These are phyloP conservation scores for Austroboletus eburneus DNA, from an alignment of 768 basidiomycete genomes.

Conservation along the genomic window DNA sequence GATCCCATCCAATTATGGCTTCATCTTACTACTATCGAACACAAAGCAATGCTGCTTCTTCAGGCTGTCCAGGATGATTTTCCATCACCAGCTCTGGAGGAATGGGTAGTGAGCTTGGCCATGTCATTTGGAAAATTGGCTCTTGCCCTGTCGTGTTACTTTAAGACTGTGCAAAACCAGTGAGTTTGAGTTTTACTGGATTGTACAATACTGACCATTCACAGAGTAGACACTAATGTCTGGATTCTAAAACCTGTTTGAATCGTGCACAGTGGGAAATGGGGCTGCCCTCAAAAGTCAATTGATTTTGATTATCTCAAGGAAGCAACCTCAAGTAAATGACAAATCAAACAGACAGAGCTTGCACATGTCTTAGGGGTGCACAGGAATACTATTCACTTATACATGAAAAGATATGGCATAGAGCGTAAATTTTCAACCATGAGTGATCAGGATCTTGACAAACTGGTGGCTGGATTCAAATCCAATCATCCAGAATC, in stretches of 20 bases:
- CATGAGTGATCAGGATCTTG: slow-evolving; percentile 8
- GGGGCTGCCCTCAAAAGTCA: slow-evolving; percentile 4
- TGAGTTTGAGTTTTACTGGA: too few species aligned
- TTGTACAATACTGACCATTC: background rate
- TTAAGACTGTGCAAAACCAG: too few species aligned
- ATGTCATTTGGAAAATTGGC: background rate
- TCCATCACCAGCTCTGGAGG: too few species aligned
- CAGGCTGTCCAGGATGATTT: background rate
- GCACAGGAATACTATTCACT: slow-evolving; percentile 5
- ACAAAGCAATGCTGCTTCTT: background rate
- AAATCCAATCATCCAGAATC: slow-evolving; percentile 20
- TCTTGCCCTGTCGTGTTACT: too few species aligned
- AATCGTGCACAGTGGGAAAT: background rate
- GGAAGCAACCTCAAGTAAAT: slow-evolving; percentile 2
- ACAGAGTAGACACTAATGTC: background rate
- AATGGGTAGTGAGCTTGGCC: too few species aligned
- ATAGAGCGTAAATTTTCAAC: slow-evolving; percentile 2
- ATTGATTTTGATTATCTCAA: slow-evolving; percentile 4
- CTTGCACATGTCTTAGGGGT: slow-evolving; percentile 5
- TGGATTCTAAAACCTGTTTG: slow-evolving; percentile 2
- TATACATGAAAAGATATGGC: slow-evolving; percentile 7
- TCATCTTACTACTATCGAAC: background rate
- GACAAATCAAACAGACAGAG: slow-evolving; percentile 9
- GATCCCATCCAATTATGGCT: background rate
- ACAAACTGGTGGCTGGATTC: slow-evolving; percentile 8